Conservation (phyloP, 1,284 basidiomycete genomes). For the Coniferiporia weirii region DNA sequence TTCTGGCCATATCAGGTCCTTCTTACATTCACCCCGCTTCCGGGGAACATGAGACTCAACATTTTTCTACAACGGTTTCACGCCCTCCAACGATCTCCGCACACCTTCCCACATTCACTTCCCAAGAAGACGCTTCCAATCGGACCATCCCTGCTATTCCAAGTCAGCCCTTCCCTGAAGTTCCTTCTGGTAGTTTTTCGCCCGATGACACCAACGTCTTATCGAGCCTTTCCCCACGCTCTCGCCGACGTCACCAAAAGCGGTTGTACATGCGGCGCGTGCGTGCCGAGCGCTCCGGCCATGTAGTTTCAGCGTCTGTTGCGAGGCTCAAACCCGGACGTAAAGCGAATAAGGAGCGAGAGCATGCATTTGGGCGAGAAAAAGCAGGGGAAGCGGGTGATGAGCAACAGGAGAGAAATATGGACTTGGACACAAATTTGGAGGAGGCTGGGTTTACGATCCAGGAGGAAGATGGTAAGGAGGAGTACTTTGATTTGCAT, state of each 20-base stretch:
- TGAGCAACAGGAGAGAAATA: background rate
- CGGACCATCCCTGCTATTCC: constrained; percentile 9
- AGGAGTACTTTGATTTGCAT: constrained; percentile 17
- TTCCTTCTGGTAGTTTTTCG: background rate
- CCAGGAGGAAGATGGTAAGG: constrained; percentile 9
- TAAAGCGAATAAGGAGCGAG: constrained; percentile 32
- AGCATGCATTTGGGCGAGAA: constrained; percentile 12
- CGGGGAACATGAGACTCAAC: background rate
- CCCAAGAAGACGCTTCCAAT: background rate
- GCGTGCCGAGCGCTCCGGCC: constrained; percentile 46
- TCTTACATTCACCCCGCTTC: too few species aligned
- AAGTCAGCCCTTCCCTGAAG: background rate
- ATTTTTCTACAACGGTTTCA: background rate
- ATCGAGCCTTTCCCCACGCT: constrained; percentile 40
- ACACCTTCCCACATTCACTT: background rate
- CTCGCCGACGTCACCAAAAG: constrained; percentile 53
- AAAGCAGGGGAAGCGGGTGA: background rate
- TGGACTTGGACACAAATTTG: background rate
- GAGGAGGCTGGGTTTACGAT: background rate
- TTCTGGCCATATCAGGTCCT: constrained; percentile 18
- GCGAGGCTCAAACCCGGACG: constrained; percentile 45
- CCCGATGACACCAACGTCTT: constrained; percentile 19
- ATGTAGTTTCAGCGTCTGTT: constrained; percentile 27
- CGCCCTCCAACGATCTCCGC: background rate
- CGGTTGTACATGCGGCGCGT: constrained; percentile 69